A percentile compares a stretch with the other conserved stretches of the same genome.
Evolutionary conservation across 495 filamentous ascomycete species (phyloP).

Genomic region (Penicillium parvum): DNA sequence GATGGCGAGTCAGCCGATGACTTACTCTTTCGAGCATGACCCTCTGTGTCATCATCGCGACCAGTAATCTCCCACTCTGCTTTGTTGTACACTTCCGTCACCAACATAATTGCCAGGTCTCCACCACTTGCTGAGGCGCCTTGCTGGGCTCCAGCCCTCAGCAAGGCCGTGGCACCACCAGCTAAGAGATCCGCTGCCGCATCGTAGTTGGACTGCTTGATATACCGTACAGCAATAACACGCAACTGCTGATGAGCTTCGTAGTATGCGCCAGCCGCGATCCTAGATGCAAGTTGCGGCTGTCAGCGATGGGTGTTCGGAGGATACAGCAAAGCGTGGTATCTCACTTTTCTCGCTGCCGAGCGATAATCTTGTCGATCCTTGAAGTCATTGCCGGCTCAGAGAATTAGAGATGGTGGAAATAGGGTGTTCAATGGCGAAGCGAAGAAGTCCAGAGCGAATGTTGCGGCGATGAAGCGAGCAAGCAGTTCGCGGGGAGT

Average conservation of each 20-base stretch:
- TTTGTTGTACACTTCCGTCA: constrained; percentile 85
- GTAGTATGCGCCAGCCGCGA: constrained; percentile 88
- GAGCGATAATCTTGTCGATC: constrained; percentile 69
- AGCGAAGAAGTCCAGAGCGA: constrained; percentile 1
- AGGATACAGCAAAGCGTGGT: constrained; percentile 1
- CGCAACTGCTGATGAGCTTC: constrained; percentile 97
- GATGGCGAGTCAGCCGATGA: constrained; percentile 4
- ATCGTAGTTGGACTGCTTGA: constrained; percentile 75
- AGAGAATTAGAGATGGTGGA: background rate
- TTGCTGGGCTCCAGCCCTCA: constrained; percentile 75
- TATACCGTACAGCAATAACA: constrained; percentile 86
- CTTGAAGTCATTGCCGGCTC: constrained; percentile 51
- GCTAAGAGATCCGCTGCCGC: constrained; percentile 83
- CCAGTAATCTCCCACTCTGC: constrained; percentile 69
- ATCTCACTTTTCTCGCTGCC: constrained; percentile 63
- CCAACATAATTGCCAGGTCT: constrained; percentile 76
- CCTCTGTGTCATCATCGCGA: constrained; percentile 40
- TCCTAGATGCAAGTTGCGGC: constrained; percentile 48
- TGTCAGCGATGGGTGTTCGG: constrained; percentile 8
- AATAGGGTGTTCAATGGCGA: background rate
- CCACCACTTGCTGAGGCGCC: constrained; percentile 77
- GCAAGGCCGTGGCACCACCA: constrained; percentile 75
- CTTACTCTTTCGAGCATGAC: constrained; percentile 43
- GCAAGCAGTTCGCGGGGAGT: constrained; percentile 10
- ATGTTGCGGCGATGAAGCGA: background rate